Evolutionary conservation across 1,284 basidiomycete species (phyloP).

Genomic region (Sphagnurus paluster): DNA sequence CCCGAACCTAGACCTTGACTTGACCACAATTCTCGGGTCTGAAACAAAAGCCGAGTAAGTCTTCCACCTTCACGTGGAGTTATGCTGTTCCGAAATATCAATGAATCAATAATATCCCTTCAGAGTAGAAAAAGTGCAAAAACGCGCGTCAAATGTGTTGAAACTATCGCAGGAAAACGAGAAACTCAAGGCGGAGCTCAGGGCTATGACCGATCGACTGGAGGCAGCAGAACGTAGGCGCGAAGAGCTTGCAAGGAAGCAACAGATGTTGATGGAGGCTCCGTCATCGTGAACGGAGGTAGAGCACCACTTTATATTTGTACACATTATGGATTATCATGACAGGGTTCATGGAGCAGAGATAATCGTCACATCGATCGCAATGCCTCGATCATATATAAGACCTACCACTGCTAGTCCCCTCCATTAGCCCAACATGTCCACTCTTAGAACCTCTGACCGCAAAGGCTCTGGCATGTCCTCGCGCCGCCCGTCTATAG

Average conservation of each 20-base stretch:
- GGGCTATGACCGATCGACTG: slow-evolving; percentile 70
- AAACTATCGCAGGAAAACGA: slow-evolving; percentile 77
- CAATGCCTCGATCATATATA: neutral
- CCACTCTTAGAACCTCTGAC: slow-evolving; percentile 32
- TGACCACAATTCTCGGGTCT: slow-evolving; percentile 33
- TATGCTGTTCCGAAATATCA: slow-evolving; percentile 12
- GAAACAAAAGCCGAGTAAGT: slow-evolving; percentile 36
- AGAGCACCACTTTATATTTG: slow-evolving; percentile 14
- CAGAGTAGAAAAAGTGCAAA: slow-evolving; percentile 65
- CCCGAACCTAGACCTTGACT: slow-evolving; percentile 56
- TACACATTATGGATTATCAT: slow-evolving; percentile 6
- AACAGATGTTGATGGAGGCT: slow-evolving; percentile 36
- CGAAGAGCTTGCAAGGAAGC: slow-evolving; percentile 50
- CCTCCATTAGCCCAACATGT: slow-evolving; percentile 16
- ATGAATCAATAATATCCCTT: slow-evolving; percentile 20
- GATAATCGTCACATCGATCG: slow-evolving; percentile 12
- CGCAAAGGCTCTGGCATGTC: slow-evolving; percentile 42
- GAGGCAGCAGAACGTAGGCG: slow-evolving; percentile 70
- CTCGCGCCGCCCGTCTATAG: slow-evolving; percentile 70
- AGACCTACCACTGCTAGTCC: neutral
- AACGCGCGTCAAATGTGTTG: slow-evolving; percentile 73
- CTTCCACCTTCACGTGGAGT: slow-evolving; percentile 12
- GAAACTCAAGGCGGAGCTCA: slow-evolving; percentile 70
- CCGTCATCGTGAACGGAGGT: slow-evolving; percentile 26
- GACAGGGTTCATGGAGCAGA: slow-evolving; percentile 6